Conservation (phyloP, 2,329 filamentous ascomycete species). For the Penicillium sp. region DNA sequence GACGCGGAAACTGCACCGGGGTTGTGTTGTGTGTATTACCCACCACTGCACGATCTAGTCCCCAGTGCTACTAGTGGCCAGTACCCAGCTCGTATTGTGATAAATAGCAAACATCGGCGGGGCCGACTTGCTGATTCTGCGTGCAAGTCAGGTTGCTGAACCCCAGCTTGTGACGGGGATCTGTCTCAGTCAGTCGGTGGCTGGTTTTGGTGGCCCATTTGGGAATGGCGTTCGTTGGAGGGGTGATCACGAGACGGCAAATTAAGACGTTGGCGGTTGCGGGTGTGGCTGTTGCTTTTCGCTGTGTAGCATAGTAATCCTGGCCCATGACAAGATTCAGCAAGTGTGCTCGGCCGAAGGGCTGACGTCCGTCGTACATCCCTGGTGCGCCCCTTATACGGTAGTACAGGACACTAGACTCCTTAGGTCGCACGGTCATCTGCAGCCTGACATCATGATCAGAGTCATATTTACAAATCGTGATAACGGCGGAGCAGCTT, state of each 20-base stretch:
- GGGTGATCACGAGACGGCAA: not conserved
- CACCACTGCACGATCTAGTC: slow-evolving; percentile 7
- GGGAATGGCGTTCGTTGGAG: not conserved
- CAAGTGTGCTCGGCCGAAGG: not conserved
- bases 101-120: not conserved
- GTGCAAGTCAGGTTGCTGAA: not conserved
- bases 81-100: not conserved
- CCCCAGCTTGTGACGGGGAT: not conserved
- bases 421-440: slow-evolving; percentile 1
- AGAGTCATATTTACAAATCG: not conserved
- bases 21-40: not conserved
- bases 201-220: not conserved
- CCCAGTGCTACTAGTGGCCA: not conserved
- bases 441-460: slow-evolving; percentile 24
- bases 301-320: not conserved
- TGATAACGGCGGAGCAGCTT: slow-evolving; percentile 10
- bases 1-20: not conserved
- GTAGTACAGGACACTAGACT: not conserved
- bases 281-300: not conserved
- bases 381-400: not conserved
- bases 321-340: not conserved
- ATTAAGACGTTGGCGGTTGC: not conserved
- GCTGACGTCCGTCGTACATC: not conserved
- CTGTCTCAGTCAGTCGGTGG: not conserved
- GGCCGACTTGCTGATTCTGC: not conserved